Percentiles rank a stretch among this genome's conserved stretches.
Evolutionary conservation across 352 stramenopile species (phyloP).

Genomic region (Globisporangium megalacanthum): DNA sequence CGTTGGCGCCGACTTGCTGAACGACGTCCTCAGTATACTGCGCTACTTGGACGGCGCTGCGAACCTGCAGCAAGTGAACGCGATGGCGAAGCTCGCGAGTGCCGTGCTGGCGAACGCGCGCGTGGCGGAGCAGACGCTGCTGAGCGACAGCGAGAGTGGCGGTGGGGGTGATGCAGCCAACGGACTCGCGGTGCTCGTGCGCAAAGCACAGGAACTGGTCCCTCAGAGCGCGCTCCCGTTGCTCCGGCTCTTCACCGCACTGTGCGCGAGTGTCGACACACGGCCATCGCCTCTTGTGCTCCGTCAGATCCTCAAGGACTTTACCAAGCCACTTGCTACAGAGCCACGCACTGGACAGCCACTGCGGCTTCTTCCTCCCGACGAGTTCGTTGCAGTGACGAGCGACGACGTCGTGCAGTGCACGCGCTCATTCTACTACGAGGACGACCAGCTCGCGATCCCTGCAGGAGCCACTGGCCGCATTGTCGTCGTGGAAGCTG

Average conservation of each 20-base stretch:
- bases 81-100: conserved; percentile 59
- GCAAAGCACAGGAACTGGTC: conserved; percentile 26
- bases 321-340: conserved; percentile 23
- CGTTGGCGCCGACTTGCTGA: conserved; percentile 49
- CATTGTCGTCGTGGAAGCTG: conserved; percentile 10
- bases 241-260: conserved; percentile 41
- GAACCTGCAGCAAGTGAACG: conserved; percentile 36
- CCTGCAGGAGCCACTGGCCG: conserved; percentile 33
- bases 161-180: conserved; percentile 1
- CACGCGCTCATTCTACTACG: conserved; percentile 51
- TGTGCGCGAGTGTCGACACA: conserved; percentile 31
- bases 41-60: conserved; percentile 50
- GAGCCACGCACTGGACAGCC: conserved; percentile 1
- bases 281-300: conserved; percentile 24
- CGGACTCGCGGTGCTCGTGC: conserved; percentile 20
- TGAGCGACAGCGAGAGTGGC: conserved; percentile 1
- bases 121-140: conserved; percentile 32
- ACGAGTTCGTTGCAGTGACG: conserved; percentile 38
- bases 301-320: conserved; percentile 47
- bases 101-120: conserved; percentile 35
- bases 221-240: conserved; percentile 38
- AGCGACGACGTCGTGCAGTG: conserved; percentile 26
- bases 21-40: conserved; percentile 44
- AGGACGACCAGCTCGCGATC: conserved; percentile 37
- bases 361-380: conserved; percentile 27